phyloP scores from a whole-genome alignment of 2,329 filamentous ascomycete species.

The Penicillium crustosum region DNA sequence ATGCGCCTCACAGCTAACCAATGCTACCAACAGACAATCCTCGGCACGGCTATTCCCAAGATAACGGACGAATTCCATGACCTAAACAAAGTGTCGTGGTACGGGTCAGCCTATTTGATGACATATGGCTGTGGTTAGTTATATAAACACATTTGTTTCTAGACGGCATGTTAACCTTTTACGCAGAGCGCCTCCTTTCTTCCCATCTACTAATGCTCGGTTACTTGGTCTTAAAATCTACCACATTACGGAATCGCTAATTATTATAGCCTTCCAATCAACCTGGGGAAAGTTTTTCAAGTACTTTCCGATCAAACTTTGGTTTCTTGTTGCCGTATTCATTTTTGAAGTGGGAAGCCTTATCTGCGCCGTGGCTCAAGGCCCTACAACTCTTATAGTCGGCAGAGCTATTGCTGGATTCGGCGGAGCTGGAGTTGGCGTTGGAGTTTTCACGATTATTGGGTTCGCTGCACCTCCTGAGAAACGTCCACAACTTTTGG shows the following conservation, averaged over 20 bases:
- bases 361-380: conserved; percentile 42
- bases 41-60: conserved; percentile 23
- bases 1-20: background rate
- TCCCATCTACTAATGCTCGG: background rate
- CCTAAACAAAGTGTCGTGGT: conserved; percentile 38
- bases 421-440: conserved; percentile 36
- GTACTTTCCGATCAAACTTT: conserved; percentile 33
- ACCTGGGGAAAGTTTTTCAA: conserved; percentile 36
- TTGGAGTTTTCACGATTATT: conserved; percentile 32
- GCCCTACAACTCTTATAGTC: conserved; percentile 38
- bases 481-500: conserved; percentile 31
- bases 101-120: conserved; percentile 40
- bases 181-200: background rate
- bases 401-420: conserved; percentile 42
- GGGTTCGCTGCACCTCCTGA: conserved; percentile 15
- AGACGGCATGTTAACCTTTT: background rate
- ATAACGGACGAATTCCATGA: conserved; percentile 32
- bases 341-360: conserved; percentile 46
- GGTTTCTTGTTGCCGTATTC: conserved; percentile 38
- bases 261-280: conserved; percentile 31
- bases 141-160: background rate
- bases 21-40: background rate
- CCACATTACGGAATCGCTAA: background rate
- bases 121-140: conserved; percentile 17
- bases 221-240: background rate